Base-by-base conservation (phyloP, 306 rosid genomes). In the Rosa lucieae region DNA sequence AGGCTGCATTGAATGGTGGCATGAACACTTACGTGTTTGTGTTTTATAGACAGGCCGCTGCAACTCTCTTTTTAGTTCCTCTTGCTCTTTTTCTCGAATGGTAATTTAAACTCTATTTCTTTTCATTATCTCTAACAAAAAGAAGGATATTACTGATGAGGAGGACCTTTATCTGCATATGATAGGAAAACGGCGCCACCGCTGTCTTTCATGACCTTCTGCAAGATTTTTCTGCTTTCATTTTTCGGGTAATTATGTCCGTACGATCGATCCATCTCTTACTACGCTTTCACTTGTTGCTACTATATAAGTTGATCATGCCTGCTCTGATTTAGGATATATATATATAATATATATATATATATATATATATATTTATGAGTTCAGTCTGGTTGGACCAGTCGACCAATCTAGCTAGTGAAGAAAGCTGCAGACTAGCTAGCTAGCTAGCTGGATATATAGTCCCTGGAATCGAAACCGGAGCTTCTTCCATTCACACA, bases 1-100 rank as follows among this genome's bases (percentile, higher is more conserved):
- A 92, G 82, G 92, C 93, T 3, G 97, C 97, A 44, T 93, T 93
- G 59, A 86, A 91, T 56, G 90, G 85, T 40, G 98, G 98, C 51
- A 93, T 93, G 93, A 93, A 89, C 88, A 91, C 68, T 26, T 89
- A 85, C 77, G 67, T 93, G 87, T 93, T 93, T 37, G 85, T 85
- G 73, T 93, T 93, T 77, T 93, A 93, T 39, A 84, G 98, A 72
- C 98, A 93, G 8, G 84, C 91, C 18, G 66, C 68, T 0, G 97
- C 93, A 17, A 86, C 98, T 6, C 5, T 84, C 56, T 84, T 90
- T 80, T 74, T 91, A 0, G 51, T 67, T 66, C 97, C 97, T 29
- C 77, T 93, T 0, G 89, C 96, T 21, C 32, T 89, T 48, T 84
- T 82, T 80, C 80, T 93, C 20, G 86, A 89, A 74, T 63, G 97